Conservation (phyloP, 495 filamentous ascomycete genomes). For the Trichoderma gamsii region DNA sequence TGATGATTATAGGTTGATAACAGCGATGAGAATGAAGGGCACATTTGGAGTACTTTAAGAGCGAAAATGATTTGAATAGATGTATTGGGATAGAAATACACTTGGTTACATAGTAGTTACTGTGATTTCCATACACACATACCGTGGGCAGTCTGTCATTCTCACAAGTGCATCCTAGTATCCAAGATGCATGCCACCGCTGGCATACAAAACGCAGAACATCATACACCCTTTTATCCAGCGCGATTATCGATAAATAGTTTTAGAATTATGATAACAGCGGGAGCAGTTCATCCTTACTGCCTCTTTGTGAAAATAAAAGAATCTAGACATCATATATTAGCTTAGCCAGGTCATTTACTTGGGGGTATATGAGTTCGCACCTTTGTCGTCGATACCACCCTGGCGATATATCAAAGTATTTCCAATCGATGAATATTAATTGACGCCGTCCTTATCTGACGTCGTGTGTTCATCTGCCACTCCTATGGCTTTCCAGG, state of each 20-base stretch:
- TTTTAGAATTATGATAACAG: no score
- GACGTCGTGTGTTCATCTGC: slow-evolving; percentile 26
- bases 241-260: no score
- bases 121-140: no score
- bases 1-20: not conserved
- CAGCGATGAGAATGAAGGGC: not conserved
- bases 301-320: no score
- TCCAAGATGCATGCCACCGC: no score
- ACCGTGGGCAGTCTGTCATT: no score
- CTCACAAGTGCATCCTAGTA: no score
- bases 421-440: not conserved
- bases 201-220: no score
- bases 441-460: slow-evolving; percentile 7
- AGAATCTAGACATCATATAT: no score
- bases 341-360: not conserved
- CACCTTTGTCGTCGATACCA: not conserved
- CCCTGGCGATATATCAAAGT: no score
- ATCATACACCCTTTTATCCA: no score
- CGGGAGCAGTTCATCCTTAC: no score
- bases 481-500: slow-evolving; percentile 45
- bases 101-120: not conserved
- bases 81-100: not conserved
- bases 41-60: not conserved
- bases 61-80: not conserved
- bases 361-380: slow-evolving; percentile 15